Percentiles rank a stretch among this genome's conserved stretches.
Conservation (phyloP, 2,329 filamentous ascomycete species). For the Tolypocladium tundrense region DNA sequence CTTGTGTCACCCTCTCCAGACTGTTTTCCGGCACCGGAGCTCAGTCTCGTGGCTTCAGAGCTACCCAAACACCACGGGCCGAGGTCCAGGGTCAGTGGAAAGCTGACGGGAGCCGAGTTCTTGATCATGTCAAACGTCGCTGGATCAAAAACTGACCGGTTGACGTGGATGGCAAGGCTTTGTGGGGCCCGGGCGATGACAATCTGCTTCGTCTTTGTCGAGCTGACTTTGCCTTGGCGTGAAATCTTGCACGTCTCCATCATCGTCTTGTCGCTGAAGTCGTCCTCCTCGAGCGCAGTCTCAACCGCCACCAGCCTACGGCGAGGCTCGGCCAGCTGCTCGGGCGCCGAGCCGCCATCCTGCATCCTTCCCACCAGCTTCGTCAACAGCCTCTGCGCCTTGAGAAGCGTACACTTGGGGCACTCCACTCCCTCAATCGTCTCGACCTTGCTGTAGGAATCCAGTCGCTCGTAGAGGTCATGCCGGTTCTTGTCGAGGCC, state of each 20-base stretch:
- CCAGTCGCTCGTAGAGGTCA: conserved; percentile 67
- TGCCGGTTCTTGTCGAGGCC: conserved; percentile 52
- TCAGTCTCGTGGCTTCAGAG: conserved; percentile 11
- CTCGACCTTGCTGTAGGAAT: conserved; percentile 78
- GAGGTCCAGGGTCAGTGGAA: conserved; percentile 65
- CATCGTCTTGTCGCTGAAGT: conserved; percentile 63
- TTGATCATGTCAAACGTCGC: conserved; percentile 70
- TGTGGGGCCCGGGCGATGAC: conserved; percentile 75
- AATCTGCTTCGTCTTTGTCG: conserved; percentile 83
- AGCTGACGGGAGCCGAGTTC: conserved; percentile 70
- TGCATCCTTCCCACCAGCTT: conserved; percentile 33
- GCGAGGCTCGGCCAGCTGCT: conserved; percentile 38
- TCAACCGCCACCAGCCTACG: conserved; percentile 56
- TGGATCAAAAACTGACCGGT: conserved; percentile 85
- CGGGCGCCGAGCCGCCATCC: conserved; percentile 26
- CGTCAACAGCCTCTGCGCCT: conserved; percentile 36
- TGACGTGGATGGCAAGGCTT: conserved; percentile 77
- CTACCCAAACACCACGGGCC: conserved; percentile 78
- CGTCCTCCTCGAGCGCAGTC: conserved; percentile 63
- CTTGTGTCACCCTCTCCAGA: conserved; percentile 10
- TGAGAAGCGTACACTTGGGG: conserved; percentile 75
- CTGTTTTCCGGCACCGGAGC: neutral
- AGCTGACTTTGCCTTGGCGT: conserved; percentile 57
- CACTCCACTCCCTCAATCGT: conserved; percentile 85
- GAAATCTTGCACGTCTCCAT: conserved; percentile 54